Evolutionary conservation across 2,329 filamentous ascomycete genomes (phyloP).

Genomic region (Paecilomyces dactylethromorphus): DNA sequence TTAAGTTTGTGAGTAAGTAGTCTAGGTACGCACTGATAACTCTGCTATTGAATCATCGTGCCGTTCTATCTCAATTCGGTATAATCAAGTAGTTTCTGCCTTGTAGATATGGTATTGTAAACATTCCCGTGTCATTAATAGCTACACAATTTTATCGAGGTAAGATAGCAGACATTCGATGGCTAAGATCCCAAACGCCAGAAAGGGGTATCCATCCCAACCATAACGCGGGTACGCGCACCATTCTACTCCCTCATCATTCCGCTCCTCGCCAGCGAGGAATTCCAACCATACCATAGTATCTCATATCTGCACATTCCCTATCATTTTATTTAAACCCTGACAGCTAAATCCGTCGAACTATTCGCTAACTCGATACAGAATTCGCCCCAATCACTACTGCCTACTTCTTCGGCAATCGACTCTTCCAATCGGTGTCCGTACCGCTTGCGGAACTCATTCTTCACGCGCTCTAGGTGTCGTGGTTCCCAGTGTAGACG

Average conservation of each 20-base stretch:
- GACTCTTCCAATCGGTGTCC: constrained; percentile 66
- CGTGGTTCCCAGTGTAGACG: constrained; percentile 85
- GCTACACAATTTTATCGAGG: not conserved
- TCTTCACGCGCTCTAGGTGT: constrained; percentile 74
- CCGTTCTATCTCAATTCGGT: not conserved
- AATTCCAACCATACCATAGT: not conserved
- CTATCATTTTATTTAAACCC: not conserved
- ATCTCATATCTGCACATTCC: not conserved
- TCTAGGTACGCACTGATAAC: not conserved
- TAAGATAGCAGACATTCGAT: not conserved
- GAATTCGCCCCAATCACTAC: constrained; percentile 65
- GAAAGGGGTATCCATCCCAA: not conserved
- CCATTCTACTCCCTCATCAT: not conserved
- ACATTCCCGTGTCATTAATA: not conserved
- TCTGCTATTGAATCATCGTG: not conserved
- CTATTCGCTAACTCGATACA: constrained; percentile 55
- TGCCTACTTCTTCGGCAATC: constrained; percentile 63
- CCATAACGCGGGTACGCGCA: not conserved
- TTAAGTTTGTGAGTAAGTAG: not conserved
- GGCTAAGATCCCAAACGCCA: not conserved
- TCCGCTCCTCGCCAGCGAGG: not conserved
- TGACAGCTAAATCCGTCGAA: constrained; percentile 11
- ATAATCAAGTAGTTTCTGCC: not conserved
- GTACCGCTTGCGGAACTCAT: constrained; percentile 74
- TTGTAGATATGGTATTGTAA: not conserved